A percentile compares a stretch with the other conserved stretches of the same genome.
Evolutionary conservation across 345 rosid genomes (phyloP).

Genomic region (Turnera subulata): DNA sequence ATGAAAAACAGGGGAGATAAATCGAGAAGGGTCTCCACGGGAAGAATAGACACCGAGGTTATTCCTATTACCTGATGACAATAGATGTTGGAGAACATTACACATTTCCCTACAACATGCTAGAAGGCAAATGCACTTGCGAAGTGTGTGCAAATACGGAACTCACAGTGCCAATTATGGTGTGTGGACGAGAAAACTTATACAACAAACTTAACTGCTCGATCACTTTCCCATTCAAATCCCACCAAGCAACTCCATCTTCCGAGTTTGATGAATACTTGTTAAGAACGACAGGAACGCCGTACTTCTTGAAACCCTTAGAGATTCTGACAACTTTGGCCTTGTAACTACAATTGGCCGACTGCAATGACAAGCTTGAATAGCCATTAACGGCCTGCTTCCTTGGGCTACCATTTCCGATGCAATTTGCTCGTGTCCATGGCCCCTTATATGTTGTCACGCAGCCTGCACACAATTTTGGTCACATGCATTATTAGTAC

Average conservation of each 20-base stretch:
- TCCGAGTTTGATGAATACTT: background rate
- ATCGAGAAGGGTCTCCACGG: slow-evolving; percentile 19
- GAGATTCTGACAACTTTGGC: background rate
- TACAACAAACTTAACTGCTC: slow-evolving; percentile 12
- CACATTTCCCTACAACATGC: no score
- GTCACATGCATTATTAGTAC: no score
- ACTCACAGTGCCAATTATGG: slow-evolving; percentile 36
- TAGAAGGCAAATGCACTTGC: no score
- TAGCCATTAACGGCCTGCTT: background rate
- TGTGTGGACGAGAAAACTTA: slow-evolving; percentile 36
- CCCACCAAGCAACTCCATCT: background rate
- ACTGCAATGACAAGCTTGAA: background rate
- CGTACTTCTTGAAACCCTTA: background rate
- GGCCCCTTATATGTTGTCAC: background rate
- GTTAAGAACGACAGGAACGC: background rate
- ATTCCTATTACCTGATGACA: slow-evolving; percentile 23
- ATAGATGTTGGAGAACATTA: background rate
- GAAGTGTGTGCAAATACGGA: background rate
- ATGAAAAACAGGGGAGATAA: slow-evolving; percentile 24
- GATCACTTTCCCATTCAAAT: background rate
- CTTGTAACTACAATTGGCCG: background rate
- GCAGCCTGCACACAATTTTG: background rate
- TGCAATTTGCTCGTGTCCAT: background rate
- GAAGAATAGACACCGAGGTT: slow-evolving; percentile 30
- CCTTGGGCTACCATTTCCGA: background rate